Conservation (phyloP, 78 protist species). For the Fonticula alba region DNA sequence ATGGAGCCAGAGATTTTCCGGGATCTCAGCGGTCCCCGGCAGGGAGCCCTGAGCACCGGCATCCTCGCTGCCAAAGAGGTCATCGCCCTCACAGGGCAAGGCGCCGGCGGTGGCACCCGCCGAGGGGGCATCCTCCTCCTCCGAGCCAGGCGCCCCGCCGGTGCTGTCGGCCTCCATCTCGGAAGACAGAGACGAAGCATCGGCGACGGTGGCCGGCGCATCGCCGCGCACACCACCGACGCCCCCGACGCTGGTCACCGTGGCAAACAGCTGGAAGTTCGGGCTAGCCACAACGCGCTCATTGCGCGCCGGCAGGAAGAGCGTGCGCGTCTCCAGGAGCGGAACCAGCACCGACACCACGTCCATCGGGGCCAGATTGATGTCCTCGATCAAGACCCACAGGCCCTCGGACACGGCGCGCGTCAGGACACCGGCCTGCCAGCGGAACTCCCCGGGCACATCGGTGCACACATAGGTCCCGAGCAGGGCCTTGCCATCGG, state of each 20-base stretch:
- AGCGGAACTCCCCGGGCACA: slow-evolving; percentile 79
- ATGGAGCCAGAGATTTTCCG: no score
- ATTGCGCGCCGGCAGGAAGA: slow-evolving; percentile 61
- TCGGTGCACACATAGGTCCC: slow-evolving; percentile 78
- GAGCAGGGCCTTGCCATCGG: slow-evolving; percentile 71
- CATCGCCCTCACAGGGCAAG: no score
- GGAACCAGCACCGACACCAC: slow-evolving; percentile 59
- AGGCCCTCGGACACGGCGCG: slow-evolving; percentile 40
- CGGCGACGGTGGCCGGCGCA: no score
- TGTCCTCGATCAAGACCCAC: slow-evolving; percentile 92
- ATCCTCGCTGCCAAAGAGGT: no score
- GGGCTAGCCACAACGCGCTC: slow-evolving; percentile 42
- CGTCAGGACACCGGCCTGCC: slow-evolving; percentile 82
- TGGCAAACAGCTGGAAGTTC: slow-evolving; percentile 77
- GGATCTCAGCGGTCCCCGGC: no score
- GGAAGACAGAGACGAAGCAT: no score
- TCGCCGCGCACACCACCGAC: background rate
- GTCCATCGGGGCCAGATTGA: slow-evolving; percentile 75
- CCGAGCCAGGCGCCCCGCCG: no score
- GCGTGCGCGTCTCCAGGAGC: slow-evolving; percentile 39
- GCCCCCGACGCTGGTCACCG: slow-evolving; percentile 8
- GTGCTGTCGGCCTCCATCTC: no score
- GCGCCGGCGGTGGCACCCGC: no score
- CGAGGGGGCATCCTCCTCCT: no score
- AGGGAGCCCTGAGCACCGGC: no score